These are phyloP conservation scores for Fusarium ambrosium DNA, from an alignment of 2,329 filamentous ascomycete genomes.

Conservation along the genomic window DNA sequence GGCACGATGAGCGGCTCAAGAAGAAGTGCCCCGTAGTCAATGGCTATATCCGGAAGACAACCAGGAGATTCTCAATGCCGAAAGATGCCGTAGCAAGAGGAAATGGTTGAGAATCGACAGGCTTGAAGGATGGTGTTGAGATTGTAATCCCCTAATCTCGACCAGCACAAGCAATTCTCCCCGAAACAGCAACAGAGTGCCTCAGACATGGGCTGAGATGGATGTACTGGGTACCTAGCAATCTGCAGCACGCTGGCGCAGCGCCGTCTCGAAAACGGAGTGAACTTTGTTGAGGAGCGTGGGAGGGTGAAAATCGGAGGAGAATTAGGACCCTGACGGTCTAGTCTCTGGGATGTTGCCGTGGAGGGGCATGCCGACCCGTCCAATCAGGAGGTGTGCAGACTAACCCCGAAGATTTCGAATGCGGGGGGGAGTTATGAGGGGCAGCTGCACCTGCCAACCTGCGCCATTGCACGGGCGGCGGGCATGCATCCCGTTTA, in stretches of 20 bases:
- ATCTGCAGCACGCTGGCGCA: background rate
- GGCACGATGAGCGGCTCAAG: background rate
- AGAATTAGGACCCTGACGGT: slow-evolving; percentile 31
- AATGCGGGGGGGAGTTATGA: slow-evolving; percentile 43
- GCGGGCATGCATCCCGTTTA: background rate
- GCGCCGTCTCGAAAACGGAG: background rate
- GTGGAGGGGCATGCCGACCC: slow-evolving; percentile 18
- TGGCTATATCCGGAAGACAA: background rate
- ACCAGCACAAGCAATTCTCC: background rate
- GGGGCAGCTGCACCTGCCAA: slow-evolving; percentile 37
- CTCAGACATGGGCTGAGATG: background rate
- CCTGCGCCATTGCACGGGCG: slow-evolving; percentile 9
- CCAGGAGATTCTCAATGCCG: too few relatives aligned
- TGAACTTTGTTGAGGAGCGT: slow-evolving; percentile 39
- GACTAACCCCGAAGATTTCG: slow-evolving; percentile 38
- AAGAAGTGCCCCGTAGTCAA: too few relatives aligned
- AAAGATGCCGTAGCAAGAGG: background rate
- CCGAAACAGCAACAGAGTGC: slow-evolving; percentile 1
- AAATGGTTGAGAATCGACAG: background rate
- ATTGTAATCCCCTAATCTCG: slow-evolving; percentile 10
- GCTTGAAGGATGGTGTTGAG: slow-evolving; percentile 4
- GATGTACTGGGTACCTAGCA: background rate
- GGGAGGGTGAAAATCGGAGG: slow-evolving; percentile 3
- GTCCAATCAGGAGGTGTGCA: slow-evolving; percentile 30
- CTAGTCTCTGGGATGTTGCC: background rate